phyloP scores from a whole-genome alignment of 1,139 yeast species.

The Wickerhamomyces sp. region DNA sequence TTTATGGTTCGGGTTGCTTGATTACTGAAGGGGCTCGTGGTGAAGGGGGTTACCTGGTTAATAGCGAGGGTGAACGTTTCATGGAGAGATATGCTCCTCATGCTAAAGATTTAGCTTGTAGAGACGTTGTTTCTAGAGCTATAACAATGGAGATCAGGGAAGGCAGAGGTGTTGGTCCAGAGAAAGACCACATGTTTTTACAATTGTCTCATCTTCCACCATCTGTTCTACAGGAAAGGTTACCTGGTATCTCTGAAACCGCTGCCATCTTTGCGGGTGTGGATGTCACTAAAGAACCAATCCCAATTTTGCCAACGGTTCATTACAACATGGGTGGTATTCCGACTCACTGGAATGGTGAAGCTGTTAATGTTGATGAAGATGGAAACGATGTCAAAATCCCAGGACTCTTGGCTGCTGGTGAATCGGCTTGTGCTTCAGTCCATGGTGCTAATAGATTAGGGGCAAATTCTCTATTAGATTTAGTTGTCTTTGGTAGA shows the following conservation, averaged over 20 bases:
- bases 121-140: conserved; percentile 98
- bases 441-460: conserved; percentile 99
- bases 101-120: conserved; percentile 96
- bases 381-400: conserved; percentile 89
- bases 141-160: conserved; percentile 98
- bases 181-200: conserved; percentile 90
- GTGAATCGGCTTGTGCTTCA: conserved; percentile 98
- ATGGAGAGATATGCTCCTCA: conserved; percentile 99
- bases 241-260: conserved; percentile 99
- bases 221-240: conserved; percentile 85
- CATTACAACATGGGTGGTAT: conserved; percentile 99
- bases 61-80: conserved; percentile 98
- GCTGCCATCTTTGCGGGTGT: conserved; percentile 99
- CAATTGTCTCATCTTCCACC: conserved; percentile 96
- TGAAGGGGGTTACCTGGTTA: conserved; percentile 96
- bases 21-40: conserved; percentile 99
- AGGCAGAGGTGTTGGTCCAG: conserved; percentile 98
- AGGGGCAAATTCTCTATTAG: conserved; percentile 96
- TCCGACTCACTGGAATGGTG: conserved; percentile 97
- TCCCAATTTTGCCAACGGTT: conserved; percentile 96
- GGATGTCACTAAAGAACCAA: conserved; percentile 98
- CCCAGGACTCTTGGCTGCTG: conserved; percentile 95
- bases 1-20: conserved; percentile 97
- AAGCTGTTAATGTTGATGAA: conserved; percentile 78
- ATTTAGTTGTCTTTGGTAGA: conserved; percentile 96